Evolutionary conservation across 2,329 filamentous ascomycete species (phyloP), one percentile per base, ranked within the genome.

Genomic region (Aspergillus pseudotamarii): DNA sequence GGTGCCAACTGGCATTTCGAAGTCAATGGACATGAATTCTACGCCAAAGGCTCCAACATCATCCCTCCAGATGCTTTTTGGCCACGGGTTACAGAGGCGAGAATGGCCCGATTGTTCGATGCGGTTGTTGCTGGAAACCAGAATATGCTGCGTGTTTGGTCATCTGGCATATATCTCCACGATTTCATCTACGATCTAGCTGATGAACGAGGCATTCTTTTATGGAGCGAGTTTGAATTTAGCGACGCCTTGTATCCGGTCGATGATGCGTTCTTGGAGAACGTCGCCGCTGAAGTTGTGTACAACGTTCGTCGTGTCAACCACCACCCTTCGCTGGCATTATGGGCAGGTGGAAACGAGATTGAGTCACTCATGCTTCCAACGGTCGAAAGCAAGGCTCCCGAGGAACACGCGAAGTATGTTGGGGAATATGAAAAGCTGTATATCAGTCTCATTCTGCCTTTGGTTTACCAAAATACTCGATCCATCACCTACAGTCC

Each of bases 141-240:
- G 70, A 89, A 89, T 68, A 88, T 89, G 86, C 79, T 89, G 4
- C 81, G 87, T 6, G 83, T 89, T 2, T 89, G 87, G 87, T 81
- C 86, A 14, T 85, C 83, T 23, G 86, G 87, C 2, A 83, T 84
- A 1, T 89, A 89, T 65, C 79, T 82, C 1, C 86, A 85, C 0
- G 86, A 89, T 65, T 88, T 86, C 66, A 85, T 89, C 64, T 89
- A 86, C 68, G 86, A 89, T 61, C 76, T 88, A 11, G 87, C 86
- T 1, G 87, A 89, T 70, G 85, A 88, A 69, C 81, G 81, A 68
- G 87, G 87, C 1, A 80, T 89, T 6, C 75, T 89, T 8, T 77
- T 89, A 0, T 89, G 87, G 87, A 86, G 82, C 56, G 87, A 89
- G 64, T 89, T 89, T 64, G 80, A 89, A 68, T 89, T 88, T 69